Conservation (phyloP, 2,329 filamentous ascomycete species). For the Calonectria leucothoes region DNA sequence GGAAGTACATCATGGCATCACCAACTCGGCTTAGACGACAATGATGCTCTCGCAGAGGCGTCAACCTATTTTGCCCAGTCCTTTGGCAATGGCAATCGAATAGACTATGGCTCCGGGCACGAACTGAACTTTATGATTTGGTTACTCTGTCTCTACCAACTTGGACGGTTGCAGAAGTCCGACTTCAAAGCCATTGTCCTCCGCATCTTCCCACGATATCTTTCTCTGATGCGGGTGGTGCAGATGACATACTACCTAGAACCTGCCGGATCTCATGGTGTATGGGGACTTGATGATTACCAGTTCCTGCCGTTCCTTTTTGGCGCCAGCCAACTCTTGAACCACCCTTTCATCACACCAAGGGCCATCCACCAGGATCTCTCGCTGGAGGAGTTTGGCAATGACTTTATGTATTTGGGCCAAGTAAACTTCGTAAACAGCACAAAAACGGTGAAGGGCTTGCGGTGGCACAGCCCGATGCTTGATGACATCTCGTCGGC, state of each 20-base stretch:
- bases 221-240: conserved; percentile 86
- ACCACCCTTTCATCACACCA: conserved; percentile 84
- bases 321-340: conserved; percentile 87
- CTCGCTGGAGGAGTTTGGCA: conserved; percentile 85
- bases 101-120: conserved; percentile 97
- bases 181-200: conserved; percentile 83
- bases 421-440: conserved; percentile 95
- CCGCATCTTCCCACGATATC: conserved; percentile 83
- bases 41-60: conserved; percentile 73
- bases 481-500: conserved; percentile 95
- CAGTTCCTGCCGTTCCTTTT: conserved; percentile 97
- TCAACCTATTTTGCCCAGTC: conserved; percentile 84
- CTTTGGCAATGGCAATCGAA: conserved; percentile 86
- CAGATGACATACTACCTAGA: conserved; percentile 97
- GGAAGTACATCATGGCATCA: conserved; percentile 72
- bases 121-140: conserved; percentile 98
- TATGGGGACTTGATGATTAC: conserved; percentile 98
- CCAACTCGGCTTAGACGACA: conserved; percentile 63
- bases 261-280: conserved; percentile 94
- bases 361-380: conserved; percentile 88
- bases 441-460: conserved; percentile 93
- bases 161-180: conserved; percentile 69
- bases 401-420: conserved; percentile 89
- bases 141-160: conserved; percentile 92
- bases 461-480: conserved; percentile 98